Evolutionary conservation across 441 rosid genomes (phyloP), one percentile per base, ranked within the genome.

Genomic region (Populus tomentosa): DNA sequence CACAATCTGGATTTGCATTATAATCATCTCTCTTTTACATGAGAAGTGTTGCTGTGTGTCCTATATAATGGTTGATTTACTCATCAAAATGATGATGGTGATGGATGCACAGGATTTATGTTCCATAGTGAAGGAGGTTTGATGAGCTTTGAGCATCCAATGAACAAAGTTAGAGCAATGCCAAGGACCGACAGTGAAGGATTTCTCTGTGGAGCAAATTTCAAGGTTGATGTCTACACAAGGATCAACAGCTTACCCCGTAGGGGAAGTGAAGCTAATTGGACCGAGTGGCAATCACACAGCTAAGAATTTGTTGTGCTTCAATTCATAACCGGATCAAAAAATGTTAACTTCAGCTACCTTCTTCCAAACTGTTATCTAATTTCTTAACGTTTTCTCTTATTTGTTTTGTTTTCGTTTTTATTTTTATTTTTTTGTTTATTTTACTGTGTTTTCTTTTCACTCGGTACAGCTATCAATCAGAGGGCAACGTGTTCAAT

Each of bases 81-180:
- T 62, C 65, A 23, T 62, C 65, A 61, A 10, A 61, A 61, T 4
- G 68, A 62, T 53, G 42, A 14, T 40, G 85, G 53, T 24, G 68
- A 24, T 68, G 30, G 64, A 10, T 79, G 80, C 75, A 81, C 84
- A 90, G 99, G 99, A 32, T 95, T 93, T 20, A 87, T 91, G 94
- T 92, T 92, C 84, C 91, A 95, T 70, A 91, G 97, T 23, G 97
- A 88, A 42, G 91, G 86, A 74, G 99, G 99, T 28, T 79, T 95
- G 80, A 89, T 86, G 95, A 95, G 97, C 88, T 95, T 92, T 75
- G 98, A 92, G 92, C 97, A 93, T 84, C 99, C 95, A 7, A 85
- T 84, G 91, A 85, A 85, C 76, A 82, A 88, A 84, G 75, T 92
- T 72, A 91, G 87, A 82, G 93, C 97, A 16, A 91, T 95, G 97